A percentile compares a stretch with the other conserved stretches of the same genome.
Conservation (phyloP, 2,329 filamentous ascomycete species). For the Aureobasidium mangrovei region DNA sequence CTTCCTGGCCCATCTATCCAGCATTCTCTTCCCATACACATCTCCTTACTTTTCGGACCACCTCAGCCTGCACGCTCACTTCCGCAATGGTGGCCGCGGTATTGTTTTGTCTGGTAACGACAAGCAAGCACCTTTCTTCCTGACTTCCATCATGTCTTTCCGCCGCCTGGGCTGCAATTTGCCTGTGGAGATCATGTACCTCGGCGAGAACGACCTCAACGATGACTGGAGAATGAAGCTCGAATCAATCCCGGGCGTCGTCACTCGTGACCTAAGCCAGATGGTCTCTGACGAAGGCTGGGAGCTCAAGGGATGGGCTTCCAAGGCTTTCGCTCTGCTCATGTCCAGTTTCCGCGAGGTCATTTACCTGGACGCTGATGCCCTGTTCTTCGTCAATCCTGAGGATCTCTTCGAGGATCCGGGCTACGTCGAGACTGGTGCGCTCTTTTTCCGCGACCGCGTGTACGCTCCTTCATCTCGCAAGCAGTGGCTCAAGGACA, state of each 20-base stretch:
- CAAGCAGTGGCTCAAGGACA: slow-evolving; percentile 33
- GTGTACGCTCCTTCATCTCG: slow-evolving; percentile 34
- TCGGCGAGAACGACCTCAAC: slow-evolving; percentile 38
- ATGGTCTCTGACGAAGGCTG: slow-evolving; percentile 41
- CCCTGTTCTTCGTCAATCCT: slow-evolving; percentile 36
- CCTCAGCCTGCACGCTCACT: slow-evolving; percentile 35
- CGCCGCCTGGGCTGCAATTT: slow-evolving; percentile 31
- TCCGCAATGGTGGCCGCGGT: slow-evolving; percentile 35
- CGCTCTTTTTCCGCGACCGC: slow-evolving; percentile 41
- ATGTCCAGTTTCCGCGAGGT: slow-evolving; percentile 40
- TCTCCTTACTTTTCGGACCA: slow-evolving; percentile 38
- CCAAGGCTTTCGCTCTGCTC: slow-evolving; percentile 40
- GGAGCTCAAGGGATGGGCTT: slow-evolving; percentile 39
- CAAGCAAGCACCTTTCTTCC: slow-evolving; percentile 34
- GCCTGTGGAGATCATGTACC: slow-evolving; percentile 34
- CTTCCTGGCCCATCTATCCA: slow-evolving; percentile 32
- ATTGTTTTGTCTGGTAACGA: slow-evolving; percentile 40
- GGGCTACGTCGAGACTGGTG: slow-evolving; percentile 34
- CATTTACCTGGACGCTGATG: slow-evolving; percentile 41
- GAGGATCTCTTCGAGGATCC: slow-evolving; percentile 35
- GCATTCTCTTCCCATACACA: slow-evolving; percentile 34
- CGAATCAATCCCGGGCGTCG: slow-evolving; percentile 35
- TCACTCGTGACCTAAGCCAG: slow-evolving; percentile 37
- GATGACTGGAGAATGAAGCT: slow-evolving; percentile 35
- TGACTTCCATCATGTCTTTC: slow-evolving; percentile 36